Base-by-base conservation (phyloP, 352 stramenopile species). In the Phytophthora agathidicida region DNA sequence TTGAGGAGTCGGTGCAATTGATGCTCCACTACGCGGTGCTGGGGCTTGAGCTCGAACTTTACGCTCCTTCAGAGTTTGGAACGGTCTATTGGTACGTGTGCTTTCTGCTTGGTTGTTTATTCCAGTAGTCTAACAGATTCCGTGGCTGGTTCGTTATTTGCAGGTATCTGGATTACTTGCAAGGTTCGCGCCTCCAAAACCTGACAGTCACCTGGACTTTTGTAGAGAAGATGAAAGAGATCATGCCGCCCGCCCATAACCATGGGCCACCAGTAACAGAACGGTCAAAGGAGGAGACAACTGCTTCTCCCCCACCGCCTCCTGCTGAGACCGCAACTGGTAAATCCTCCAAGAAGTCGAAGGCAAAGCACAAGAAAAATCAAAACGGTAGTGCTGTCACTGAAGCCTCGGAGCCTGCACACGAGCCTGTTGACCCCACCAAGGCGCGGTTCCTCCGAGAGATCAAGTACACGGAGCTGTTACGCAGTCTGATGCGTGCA, bases 121-220 rank as follows among this genome's bases (percentile, higher is more conserved):
- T n/a, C n/a, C n/a, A n/a, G 30, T 4, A 11, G 44, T 37, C 27
- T 56, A 22, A 68, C 14, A 5, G n/a, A 5, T 51, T 44, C 3
- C 41, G 8, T 63, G 38, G 19, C 14, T 42, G 27, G 14, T 16
- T 20, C 48, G 19, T 9, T 35, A 5, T 17, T 31, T 56, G 9
- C 31, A 89, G 79, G 76, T 96, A 96, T 53, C 47, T 94, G 31
- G 87, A 96, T 70, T 96, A 92, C 55, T 67, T 96, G 52, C 68
- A 86, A 37, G 83, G 86, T n/a, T 88, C 83, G 24, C 82, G 86
- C 7, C 73, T 95, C 5, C 86, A 95, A 48, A 95, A 93, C 46
- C 56, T 95, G 17, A 89, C 76, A 4, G 71, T 89, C 23, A 91
- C 83, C 36, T 92, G 86, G 82, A 75, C 71, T 26, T 93, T 95